Base-by-base conservation (phyloP, 805 yeast genomes). In the Lipomyces japonicus region DNA sequence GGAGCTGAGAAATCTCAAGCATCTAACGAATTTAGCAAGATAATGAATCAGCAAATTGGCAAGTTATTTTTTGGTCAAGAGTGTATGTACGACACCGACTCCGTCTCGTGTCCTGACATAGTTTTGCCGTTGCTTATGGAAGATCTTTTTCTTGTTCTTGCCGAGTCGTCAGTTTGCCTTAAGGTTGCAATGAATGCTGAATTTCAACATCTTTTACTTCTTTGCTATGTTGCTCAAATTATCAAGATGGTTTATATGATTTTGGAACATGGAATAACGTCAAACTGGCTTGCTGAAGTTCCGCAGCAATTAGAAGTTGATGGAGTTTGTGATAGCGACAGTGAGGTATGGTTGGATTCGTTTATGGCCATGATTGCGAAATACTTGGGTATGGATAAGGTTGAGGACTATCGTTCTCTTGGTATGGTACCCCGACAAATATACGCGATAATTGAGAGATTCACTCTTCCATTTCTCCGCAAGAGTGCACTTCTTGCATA, bases 381-480 rank as follows among this genome's bases (percentile, higher is more conserved):
- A 5, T 16, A 16, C 2, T 45, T 45, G 21, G 53, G 53, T 25
- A 12, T 31, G 21, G 37, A 34, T 6, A 6, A 19, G 16, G 19
- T 19, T 39, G 23, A 18, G n/a, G 39, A 10, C n/a, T 9, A 10
- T 10, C 9, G 12, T 36, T 19, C 23, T 10, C 23, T 36, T 36
- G 16, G n/a, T 10, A 16, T 14, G 7, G 24, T 32, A 7, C 51
- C 53, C 4, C 49, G 40, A 3, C 28, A 35, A 14, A 21, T 51
- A 6, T 46, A 52, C 38, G 39, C 49, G n/a, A 36, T 54, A 31
- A 36, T 52, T 34, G 41, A 41, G 34, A 41, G 51, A 59, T 65
- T 81, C 1, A 64, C 75, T 6, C 76, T 84, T 0, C 87, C 89
- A 19, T 86, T 82, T 57, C 69, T 86, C 46, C 71, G 95, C 55